Base-by-base conservation (phyloP, 768 basidiomycete genomes). In the Strobilomyces dryophilus region DNA sequence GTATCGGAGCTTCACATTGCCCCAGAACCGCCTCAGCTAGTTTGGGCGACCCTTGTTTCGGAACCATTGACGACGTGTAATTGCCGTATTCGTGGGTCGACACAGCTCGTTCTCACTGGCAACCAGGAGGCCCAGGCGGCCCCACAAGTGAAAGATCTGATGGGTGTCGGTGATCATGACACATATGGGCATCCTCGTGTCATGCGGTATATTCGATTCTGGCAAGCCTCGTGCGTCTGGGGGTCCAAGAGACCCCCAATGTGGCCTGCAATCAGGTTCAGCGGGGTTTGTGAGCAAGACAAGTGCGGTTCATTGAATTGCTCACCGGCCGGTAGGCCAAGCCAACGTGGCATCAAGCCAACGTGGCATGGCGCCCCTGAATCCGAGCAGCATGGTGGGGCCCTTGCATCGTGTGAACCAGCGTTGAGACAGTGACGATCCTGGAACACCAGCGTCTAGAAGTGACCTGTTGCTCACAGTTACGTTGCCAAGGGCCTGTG, bases 1-100 rank as follows among this genome's bases (percentile, higher is more conserved):
- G 64, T n/a, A 41, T 42, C 61, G 55, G 51, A 53, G 37, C 55
- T 62, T 60, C 55, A 44, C 57, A 59, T 52, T 59, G 57, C 46
- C 52, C 49, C 43, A 18, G 42, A 37, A 40, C 36, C 27, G 60
- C 43, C 43, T 63, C 36, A 45, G 45, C 51, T 41, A 45, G 47
- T 48, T 47, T 51, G 20, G 24, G 36, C 31, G 51, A 45, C 49
- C 63, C 51, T 21, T n/a, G n/a, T 42, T 66, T 54, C 54, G 62
- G 64, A 32, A 53, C 40, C 48, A 14, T 15, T 44, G 52, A 24
- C 57, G 48, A 55, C 51, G 52, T 52, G 58, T 49, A n/a, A 35
- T 52, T 48, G 21, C 60, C 53, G n/a, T 31, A 55, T 62, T 37
- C 4, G 48, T 41, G 15, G 4, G 39, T 39, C 20, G 35, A 29